Evolutionary conservation across 192 early-diverging fungal genomes (phyloP), one percentile per base, ranked within the genome.

Genomic region (Coemansia sp.): DNA sequence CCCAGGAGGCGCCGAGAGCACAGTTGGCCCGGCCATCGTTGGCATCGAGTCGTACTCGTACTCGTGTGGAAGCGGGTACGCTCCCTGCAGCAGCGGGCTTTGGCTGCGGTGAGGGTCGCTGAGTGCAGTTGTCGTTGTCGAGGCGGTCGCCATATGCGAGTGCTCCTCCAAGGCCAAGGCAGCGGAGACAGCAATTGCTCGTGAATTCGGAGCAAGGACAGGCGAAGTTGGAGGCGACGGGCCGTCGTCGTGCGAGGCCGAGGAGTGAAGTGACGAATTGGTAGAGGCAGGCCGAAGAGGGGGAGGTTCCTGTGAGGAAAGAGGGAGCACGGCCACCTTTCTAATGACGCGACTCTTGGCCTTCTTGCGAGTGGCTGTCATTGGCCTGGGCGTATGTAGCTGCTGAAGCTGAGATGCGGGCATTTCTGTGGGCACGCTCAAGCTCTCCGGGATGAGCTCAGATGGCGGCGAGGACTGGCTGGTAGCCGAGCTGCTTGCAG

Each of bases 1-100:
- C 54, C 39, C n/a, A 0, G 79, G 74, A 37, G 79, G 79, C 31
- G 70, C 79, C 31, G 74, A 82, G 19, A 76, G 70, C 24, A 72
- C 67, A 27, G 70, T 67, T 11, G 73, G 64, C 1, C 65, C 73
- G 9, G 56, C 9, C 51, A 68, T 29, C 2, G 60, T 42, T 22
- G 66, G 67, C 25, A 67, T 47, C 2, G 53, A n/a, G n/a, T 58
- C 56, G 22, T 58, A 22, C 19, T 56, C 29, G 36, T 56, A 32
- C 36, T 43, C 14, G 49, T 68, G 46, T 19, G 60, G 53, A 41
- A 22, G 42, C 19, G 40, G 31, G 61, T 38, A 41, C 14, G 24
- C 51, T 12, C 27, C 51, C 27, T 53, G 49, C 39, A 24, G 37
- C 20, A 9, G 12, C 15, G 17, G 57, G 57, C 20, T 39, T 56